Conservation (phyloP, 1,284 basidiomycete genomes). For the Blastosporella zonata region DNA sequence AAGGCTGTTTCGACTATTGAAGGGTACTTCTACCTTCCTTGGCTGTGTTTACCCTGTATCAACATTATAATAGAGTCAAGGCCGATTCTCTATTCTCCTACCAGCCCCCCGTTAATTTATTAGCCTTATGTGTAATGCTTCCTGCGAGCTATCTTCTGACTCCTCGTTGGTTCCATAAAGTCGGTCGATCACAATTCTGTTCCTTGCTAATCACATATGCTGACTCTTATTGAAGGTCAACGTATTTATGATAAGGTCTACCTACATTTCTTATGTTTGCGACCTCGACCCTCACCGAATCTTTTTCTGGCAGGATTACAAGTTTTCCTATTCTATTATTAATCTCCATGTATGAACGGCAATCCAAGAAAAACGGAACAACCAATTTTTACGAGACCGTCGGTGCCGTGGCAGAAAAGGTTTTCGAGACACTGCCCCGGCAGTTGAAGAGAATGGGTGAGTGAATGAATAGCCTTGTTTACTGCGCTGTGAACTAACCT, state of each 20-base stretch:
- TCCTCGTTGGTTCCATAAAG: constrained; percentile 86
- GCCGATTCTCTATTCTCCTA: constrained; percentile 91
- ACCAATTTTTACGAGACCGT: constrained; percentile 73
- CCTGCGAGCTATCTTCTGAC: constrained; percentile 78
- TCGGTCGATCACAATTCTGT: constrained; percentile 23
- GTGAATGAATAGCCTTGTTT: constrained; percentile 23
- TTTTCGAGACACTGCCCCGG: constrained; percentile 72
- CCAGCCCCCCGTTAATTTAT: constrained; percentile 85
- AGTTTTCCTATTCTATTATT: constrained; percentile 83
- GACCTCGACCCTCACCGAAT: constrained; percentile 7
- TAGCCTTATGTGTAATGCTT: constrained; percentile 80
- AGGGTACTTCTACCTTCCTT: constrained; percentile 48
- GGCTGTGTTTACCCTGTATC: neutral
- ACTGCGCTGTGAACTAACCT: neutral
- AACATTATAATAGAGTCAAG: constrained; percentile 55
- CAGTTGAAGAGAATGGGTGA: constrained; percentile 69
- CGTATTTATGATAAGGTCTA: constrained; percentile 76
- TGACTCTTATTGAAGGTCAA: constrained; percentile 57
- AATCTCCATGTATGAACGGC: constrained; percentile 84
- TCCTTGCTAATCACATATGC: constrained; percentile 4
- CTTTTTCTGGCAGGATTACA: constrained; percentile 61
- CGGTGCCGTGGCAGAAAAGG: constrained; percentile 58
- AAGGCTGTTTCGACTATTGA: constrained; percentile 88
- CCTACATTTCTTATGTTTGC: constrained; percentile 12
- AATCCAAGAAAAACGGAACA: constrained; percentile 62